Conservation (phyloP, 2,329 filamentous ascomycete genomes). For the Cryphonectria carpinicola region DNA sequence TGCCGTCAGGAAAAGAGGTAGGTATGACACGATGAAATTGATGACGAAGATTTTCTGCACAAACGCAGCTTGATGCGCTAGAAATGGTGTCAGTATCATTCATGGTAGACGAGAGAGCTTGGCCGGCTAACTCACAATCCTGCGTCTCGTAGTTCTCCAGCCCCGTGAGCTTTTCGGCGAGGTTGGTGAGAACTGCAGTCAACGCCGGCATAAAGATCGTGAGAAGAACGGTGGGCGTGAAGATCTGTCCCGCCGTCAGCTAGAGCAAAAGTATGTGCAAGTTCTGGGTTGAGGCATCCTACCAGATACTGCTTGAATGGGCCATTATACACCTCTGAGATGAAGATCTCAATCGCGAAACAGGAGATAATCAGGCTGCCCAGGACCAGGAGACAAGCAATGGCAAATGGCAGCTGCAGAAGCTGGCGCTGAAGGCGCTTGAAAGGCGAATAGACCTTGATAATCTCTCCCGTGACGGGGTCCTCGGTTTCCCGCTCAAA, state of each 20-base stretch:
- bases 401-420: conserved; percentile 82
- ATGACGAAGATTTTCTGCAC: conserved; percentile 94
- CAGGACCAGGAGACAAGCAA: conserved; percentile 71
- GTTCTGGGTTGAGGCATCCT: conserved; percentile 38
- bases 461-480: conserved; percentile 77
- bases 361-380: conserved; percentile 83
- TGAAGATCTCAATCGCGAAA: conserved; percentile 94
- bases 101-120: background rate
- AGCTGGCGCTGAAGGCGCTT: conserved; percentile 79
- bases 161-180: conserved; percentile 77
- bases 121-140: conserved; percentile 53
- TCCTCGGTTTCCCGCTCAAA: conserved; percentile 80
- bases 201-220: conserved; percentile 80
- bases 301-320: conserved; percentile 85
- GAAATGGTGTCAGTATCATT: conserved; percentile 30
- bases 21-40: conserved; percentile 95
- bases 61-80: conserved; percentile 79
- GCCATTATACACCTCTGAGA: conserved; percentile 90
- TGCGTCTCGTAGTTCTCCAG: conserved; percentile 92
- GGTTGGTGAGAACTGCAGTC: conserved; percentile 71
- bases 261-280: background rate
- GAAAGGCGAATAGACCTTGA: conserved; percentile 74
- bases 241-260: conserved; percentile 58
- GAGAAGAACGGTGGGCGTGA: conserved; percentile 87
- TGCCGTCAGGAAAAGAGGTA: conserved; percentile 87